Percentiles rank a stretch among this genome's conserved stretches.
Evolutionary conservation across 1,284 basidiomycete species (phyloP).

Genomic region (Heterobasidion parviporum): DNA sequence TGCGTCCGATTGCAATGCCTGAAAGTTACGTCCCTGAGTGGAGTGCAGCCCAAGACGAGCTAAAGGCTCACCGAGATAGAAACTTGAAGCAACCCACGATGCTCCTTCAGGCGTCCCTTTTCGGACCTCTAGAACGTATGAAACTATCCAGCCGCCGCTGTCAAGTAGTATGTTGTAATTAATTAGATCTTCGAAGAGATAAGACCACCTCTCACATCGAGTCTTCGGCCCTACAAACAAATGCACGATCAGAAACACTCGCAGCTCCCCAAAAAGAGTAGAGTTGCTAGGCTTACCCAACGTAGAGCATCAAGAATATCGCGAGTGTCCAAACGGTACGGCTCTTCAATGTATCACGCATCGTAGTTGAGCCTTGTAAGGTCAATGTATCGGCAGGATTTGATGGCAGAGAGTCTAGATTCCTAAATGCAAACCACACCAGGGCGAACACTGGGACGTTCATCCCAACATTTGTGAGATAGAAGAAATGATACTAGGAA

Average conservation of each 20-base stretch:
- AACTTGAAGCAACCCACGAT: slow-evolving; percentile 24
- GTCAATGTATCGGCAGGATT: slow-evolving; percentile 11
- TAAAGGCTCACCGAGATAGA: slow-evolving; percentile 19
- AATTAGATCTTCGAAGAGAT: not conserved
- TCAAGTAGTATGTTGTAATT: not conserved
- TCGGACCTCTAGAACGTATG: slow-evolving; percentile 21
- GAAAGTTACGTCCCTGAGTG: not conserved
- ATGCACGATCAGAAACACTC: no score
- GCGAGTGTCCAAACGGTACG: slow-evolving; percentile 23
- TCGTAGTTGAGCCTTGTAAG: slow-evolving; percentile 9
- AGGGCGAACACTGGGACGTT: slow-evolving; percentile 18
- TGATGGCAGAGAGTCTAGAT: slow-evolving; percentile 15
- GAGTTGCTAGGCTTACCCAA: slow-evolving; percentile 14
- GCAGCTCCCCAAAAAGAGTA: not conserved
- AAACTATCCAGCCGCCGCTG: slow-evolving; percentile 25
- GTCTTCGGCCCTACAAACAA: slow-evolving; percentile 20
- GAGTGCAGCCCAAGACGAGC: not conserved
- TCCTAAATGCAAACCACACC: slow-evolving; percentile 18
- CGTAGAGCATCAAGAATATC: slow-evolving; percentile 24
- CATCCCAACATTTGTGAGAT: slow-evolving; percentile 20
- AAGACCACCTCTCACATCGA: slow-evolving; percentile 17
- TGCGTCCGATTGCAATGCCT: slow-evolving; percentile 24
- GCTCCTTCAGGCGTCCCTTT: slow-evolving; percentile 21
- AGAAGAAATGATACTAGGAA: slow-evolving; percentile 20
- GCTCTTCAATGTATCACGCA: slow-evolving; percentile 12